Evolutionary conservation across 768 basidiomycete genomes (phyloP).

Genomic region (Daedalea quercina): DNA sequence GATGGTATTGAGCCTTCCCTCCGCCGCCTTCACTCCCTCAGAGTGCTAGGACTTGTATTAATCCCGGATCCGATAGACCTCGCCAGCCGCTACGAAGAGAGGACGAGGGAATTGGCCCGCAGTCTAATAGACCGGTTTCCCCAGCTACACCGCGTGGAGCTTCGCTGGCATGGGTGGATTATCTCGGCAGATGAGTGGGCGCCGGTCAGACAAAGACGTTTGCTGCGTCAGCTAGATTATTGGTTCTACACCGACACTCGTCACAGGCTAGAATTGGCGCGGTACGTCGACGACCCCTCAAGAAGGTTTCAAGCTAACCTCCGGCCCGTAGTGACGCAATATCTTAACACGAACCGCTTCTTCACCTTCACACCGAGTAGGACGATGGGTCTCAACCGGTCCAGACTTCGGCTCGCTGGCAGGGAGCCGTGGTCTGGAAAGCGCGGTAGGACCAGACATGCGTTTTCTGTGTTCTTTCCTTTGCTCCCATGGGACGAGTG

Average conservation of each 20-base stretch:
- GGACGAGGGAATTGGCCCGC: conserved; percentile 7
- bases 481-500: too few relatives aligned
- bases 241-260: conserved; percentile 10
- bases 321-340: background rate
- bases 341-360: background rate
- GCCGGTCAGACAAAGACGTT: conserved; percentile 2
- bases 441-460: too few relatives aligned
- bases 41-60: conserved; percentile 12
- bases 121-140: conserved; percentile 3
- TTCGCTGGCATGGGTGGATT: conserved; percentile 19
- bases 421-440: too few relatives aligned
- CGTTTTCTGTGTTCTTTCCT: too few relatives aligned
- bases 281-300: background rate
- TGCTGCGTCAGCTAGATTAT: conserved; percentile 8
- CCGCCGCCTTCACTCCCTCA: conserved; percentile 6
- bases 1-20: conserved; percentile 11
- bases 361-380: too few relatives aligned
- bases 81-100: conserved; percentile 2
- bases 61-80: conserved; percentile 15
- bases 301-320: background rate
- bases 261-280: background rate
- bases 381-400: too few relatives aligned
- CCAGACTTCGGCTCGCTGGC: too few relatives aligned
- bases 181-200: conserved; percentile 4
- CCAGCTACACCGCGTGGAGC: conserved; percentile 12